Base-by-base conservation (phyloP, 2,329 filamentous ascomycete species). In the Fusarium foetens region DNA sequence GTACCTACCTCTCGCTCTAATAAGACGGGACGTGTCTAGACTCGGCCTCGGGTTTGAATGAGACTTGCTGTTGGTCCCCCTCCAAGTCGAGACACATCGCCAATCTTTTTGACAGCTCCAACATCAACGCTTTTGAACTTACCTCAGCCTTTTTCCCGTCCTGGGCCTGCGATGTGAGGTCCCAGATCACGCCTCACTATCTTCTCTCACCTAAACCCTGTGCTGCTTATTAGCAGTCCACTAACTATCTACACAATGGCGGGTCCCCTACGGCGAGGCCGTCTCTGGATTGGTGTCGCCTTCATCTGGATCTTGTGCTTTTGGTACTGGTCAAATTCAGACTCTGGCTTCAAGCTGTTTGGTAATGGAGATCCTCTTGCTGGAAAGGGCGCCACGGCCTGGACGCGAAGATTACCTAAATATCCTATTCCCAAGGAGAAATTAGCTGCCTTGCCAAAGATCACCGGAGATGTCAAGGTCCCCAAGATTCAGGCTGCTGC, bases 391-490 rank as follows among this genome's bases (percentile, higher is more conserved):
- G 52, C 70, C 65, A 73, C 61, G 59, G 64, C 73, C 57, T 77
- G 76, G 76, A 70, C 73, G 48, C 63, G 68, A 58, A 68, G 71
- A 41, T 63, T 62, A 17, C 62, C 75, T 25, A 75, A 58, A 55
- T 75, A 77, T 57, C 74, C 75, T 27, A 70, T 77, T 52, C 63
- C 75, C 21, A 58, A 70, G 29, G 72, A 76, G 7, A 75, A 74
- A 63, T 38, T 72, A 29, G 64, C 71, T 31, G 29, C 64, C 23
- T 78, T 86, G 57, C 85, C 84, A 12, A 79, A 79, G 45, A 78
- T 78, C 33, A 76, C 48, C 8, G 64, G 68, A 25, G 58, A 55
- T 45, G 68, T 71, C 38, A 73, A 61, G 49, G 71, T 79, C 29
- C 78, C 77, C 46, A 72, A 66, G 52, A 77, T 80, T 29, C 78